Base-by-base conservation (phyloP, 257 asterid species). In the Verbena officinalis region DNA sequence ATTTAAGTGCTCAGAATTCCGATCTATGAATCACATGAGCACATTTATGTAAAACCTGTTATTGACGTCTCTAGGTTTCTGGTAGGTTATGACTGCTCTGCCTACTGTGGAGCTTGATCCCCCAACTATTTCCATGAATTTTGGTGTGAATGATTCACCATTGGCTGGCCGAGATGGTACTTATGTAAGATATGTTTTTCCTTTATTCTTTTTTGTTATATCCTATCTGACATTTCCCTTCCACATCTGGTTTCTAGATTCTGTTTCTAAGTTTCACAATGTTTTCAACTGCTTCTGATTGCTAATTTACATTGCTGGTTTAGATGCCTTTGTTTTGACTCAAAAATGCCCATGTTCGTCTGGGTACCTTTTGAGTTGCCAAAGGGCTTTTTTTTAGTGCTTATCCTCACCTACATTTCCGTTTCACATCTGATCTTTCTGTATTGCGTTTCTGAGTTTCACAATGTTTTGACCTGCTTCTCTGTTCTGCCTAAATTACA, bases 111-210 rank as follows among this genome's bases (percentile, higher is more conserved):
- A 83, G 67, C 97, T 94, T 43, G 99, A 94, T 68, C 99, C 99
- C 46, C 99, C 99, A 33, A 94, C 99, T 61, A 94, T 88, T 78
- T 94, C 99, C 60, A 94, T 94, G 99, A 94, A 96, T 61, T 90
- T 94, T 77, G 90, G 99, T 27, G 97, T 94, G 50, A 94, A 94
- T 83, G 99, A 94, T 72, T 90, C 99, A 48, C 97, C 97, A 31
- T 79, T 94, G 86, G 96, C 96, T 80, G 99, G 97, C 64, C 91
- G 95, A 58, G 99, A 94, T 72, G 99, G 99, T 74, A 73, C 64
- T 59, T 95, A 84, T 79, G 99, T 94, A 84, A 81, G 99, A 69
- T 23, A 50, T 54, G 36, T 54, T 40, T 71, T 33, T 22, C 39
- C 33, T 39, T 17, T 42, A 0, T 13, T 39, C 50, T 45, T 13